Percentiles rank a stretch among this genome's conserved stretches.
phyloP scores from a whole-genome alignment of 257 asterid genomes.

The Solanum lignicaule region DNA sequence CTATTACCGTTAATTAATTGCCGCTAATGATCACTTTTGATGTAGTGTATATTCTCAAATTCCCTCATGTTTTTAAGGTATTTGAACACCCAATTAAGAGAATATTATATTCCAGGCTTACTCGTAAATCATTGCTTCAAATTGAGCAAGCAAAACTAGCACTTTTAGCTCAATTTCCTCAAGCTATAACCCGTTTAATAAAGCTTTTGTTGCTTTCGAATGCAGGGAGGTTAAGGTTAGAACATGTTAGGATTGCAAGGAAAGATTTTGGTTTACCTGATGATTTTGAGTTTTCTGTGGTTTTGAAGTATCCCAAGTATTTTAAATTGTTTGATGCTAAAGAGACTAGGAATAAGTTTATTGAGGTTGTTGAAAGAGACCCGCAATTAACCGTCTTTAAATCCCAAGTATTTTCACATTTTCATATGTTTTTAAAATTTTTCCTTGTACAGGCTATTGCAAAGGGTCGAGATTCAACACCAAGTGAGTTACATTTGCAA shows the following conservation, averaged over 20 bases:
- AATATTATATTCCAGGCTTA: conserved; percentile 51
- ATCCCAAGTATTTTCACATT: no score
- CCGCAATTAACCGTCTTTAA: conserved; percentile 17
- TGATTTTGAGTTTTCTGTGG: conserved; percentile 62
- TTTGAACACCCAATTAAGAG: conserved; percentile 87
- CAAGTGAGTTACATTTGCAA: no score
- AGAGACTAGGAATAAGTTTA: conserved; percentile 70
- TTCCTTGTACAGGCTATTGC: no score
- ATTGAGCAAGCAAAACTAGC: conserved; percentile 54
- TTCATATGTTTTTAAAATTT: no score
- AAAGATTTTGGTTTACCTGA: conserved; percentile 73
- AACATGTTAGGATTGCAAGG: conserved; percentile 73
- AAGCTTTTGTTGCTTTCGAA: conserved; percentile 57
- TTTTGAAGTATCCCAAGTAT: conserved; percentile 47
- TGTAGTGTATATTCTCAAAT: conserved; percentile 36
- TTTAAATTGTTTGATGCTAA: conserved; percentile 70
- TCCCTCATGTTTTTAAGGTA: conserved; percentile 73
- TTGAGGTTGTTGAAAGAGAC: conserved; percentile 56
- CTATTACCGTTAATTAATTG: no score
- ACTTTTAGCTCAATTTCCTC: conserved; percentile 43
- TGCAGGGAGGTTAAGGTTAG: conserved; percentile 58
- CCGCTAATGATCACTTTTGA: no score
- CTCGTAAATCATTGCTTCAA: conserved; percentile 52
- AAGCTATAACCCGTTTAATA: conserved; percentile 47
- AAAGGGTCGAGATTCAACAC: no score